Base-by-base conservation (phyloP, 305 asterid genomes). In the Solanum chacoense region DNA sequence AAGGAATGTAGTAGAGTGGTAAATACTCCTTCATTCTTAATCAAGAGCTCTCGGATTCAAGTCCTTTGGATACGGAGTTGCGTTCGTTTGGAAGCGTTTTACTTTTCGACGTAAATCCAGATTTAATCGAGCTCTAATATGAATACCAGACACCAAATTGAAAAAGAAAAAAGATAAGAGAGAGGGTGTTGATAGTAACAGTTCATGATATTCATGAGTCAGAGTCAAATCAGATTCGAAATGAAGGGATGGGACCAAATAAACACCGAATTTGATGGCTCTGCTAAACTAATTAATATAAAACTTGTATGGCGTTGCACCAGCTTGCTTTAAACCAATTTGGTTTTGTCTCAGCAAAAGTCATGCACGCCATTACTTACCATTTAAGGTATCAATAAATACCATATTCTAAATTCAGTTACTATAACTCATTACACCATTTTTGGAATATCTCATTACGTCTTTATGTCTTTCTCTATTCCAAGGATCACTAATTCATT, bases 191-290 rank as follows among this genome's bases (percentile, higher is more conserved):
- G 95, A 94, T 91, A 65, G 93, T 4, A 38, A 93, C 95, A 88
- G 89, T 87, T 94, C 95, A 90, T 86, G 88, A 31, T 87, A 18
- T 72, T 93, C 93, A 93, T 86, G 88, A 67, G 96, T 95, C 96
- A 89, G 91, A 88, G 7, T 93, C 94, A 93, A 35, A 75, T 86
- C 87, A 88, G 28, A 77, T 45, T 71, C 85, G 85, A 80, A 93
- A 89, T 91, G 89, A 89, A 89, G 91, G 89, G 90, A 74, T 90
- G 90, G 91, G 88, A 88, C 84, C 90, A 67, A 88, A 77, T 87
- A 31, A 42, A 89, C 92, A 90, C 90, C 90, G 11, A 89, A 90
- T 91, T 90, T 89, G 45, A 91, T 93, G 91, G 80, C 91, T 83
- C 84, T 77, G 88, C 85, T 45, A 78, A 85, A 85, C 74, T 63